Percentiles rank a stretch among this genome's conserved stretches.
Conservation (phyloP, 768 basidiomycete genomes). For the Suillus plorans region DNA sequence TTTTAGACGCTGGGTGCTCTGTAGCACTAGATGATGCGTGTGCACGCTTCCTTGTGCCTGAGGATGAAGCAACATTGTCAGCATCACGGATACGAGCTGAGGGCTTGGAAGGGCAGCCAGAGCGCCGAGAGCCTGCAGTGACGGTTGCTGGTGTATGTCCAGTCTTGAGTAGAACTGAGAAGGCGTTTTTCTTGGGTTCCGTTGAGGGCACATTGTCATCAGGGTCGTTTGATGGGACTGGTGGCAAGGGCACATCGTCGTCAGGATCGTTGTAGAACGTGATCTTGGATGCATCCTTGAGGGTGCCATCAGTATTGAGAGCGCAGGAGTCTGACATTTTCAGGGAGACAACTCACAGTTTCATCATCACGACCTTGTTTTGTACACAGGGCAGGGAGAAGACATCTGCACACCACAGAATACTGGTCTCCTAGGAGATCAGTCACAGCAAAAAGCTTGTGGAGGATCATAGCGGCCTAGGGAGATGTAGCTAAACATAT, state of each 20-base stretch:
- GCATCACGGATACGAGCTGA: neutral
- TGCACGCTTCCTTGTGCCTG: neutral
- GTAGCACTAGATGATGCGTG: neutral
- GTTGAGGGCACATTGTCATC: neutral
- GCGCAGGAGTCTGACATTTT: neutral
- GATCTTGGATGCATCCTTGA: no score
- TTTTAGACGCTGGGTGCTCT: neutral
- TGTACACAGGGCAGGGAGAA: no score
- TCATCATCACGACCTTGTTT: neutral
- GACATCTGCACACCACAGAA: neutral
- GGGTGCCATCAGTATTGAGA: neutral
- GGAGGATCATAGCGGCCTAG: neutral
- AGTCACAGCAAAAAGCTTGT: neutral
- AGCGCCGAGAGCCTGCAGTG: neutral
- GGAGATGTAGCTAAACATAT: neutral
- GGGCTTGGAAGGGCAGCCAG: neutral
- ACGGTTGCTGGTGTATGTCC: neutral
- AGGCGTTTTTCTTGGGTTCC: neutral
- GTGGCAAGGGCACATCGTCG: no score
- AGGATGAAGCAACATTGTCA: neutral
- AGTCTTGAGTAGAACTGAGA: neutral
- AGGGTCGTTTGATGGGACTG: no score
- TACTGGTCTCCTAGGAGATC: neutral
- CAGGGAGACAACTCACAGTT: neutral
- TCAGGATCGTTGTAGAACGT: no score